Conservation (phyloP, 2,329 filamentous ascomycete species). For the Calonectria pteridis region DNA sequence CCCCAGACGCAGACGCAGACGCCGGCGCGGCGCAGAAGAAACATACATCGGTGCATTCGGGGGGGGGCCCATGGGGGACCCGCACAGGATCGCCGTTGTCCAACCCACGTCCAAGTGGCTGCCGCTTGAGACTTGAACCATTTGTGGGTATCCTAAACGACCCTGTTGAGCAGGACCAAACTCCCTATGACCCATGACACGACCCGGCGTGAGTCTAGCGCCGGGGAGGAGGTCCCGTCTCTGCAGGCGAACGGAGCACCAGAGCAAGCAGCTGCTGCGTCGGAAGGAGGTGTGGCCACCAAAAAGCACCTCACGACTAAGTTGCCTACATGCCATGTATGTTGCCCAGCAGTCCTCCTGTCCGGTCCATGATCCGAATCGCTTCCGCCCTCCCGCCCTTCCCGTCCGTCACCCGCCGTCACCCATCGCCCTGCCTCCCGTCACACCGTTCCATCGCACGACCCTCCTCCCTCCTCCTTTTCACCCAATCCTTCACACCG, state of each 20-base stretch:
- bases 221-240: conserved; percentile 15
- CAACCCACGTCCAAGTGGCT: conserved; percentile 8
- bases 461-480: not conserved
- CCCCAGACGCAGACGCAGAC: not conserved
- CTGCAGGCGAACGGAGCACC: conserved; percentile 8
- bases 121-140: conserved; percentile 11
- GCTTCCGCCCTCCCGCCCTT: conserved; percentile 5
- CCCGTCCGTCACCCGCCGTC: conserved; percentile 7
- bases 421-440: conserved; percentile 10
- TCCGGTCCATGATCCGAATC: conserved; percentile 11
- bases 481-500: not conserved
- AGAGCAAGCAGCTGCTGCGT: not conserved
- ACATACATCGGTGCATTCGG: conserved; percentile 4
- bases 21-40: conserved; percentile 2
- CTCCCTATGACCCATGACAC: conserved; percentile 16
- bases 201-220: conserved; percentile 30
- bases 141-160: conserved; percentile 12
- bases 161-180: conserved; percentile 19
- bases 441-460: conserved; percentile 19
- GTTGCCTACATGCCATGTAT: not conserved
- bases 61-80: not conserved
- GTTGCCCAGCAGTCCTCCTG: not conserved
- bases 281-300: not conserved
- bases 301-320: conserved; percentile 2
- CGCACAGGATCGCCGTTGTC: conserved; percentile 17